Evolutionary conservation across 257 asterid species (phyloP).

Genomic region (Leptodermis oblonga): DNA sequence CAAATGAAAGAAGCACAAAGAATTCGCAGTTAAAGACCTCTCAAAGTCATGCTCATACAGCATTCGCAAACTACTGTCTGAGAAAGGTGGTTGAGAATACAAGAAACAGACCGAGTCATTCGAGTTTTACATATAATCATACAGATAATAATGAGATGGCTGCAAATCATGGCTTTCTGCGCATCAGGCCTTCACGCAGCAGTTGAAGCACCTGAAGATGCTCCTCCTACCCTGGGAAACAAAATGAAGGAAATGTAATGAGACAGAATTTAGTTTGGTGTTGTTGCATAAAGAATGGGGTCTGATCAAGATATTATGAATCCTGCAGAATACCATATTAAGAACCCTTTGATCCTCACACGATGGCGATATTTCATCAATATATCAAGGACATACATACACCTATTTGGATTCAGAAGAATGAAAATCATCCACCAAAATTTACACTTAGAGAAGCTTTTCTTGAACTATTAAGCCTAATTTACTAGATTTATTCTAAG

Average conservation of each 20-base stretch:
- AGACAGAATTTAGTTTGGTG: neutral
- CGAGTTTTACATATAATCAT: neutral
- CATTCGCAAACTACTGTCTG: neutral
- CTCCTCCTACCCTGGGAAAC: conserved; percentile 67
- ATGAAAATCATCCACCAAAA: neutral
- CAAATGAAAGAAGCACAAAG: neutral
- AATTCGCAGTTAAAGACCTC: neutral
- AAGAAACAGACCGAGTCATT: neutral
- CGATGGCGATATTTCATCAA: neutral
- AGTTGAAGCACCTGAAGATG: conserved; percentile 78
- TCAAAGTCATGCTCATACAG: neutral
- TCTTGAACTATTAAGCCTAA: neutral
- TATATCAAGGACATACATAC: too few species aligned
- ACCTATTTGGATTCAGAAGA: neutral
- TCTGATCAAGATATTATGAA: too few species aligned
- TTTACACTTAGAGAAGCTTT: neutral
- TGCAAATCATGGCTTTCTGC: neutral
- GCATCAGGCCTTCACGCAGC: conserved; percentile 76
- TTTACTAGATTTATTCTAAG: neutral
- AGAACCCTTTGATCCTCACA: neutral
- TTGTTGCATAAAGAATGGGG: neutral
- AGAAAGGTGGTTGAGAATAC: neutral
- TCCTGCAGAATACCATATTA: too few species aligned
- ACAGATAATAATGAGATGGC: neutral
- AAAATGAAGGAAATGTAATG: neutral